A percentile compares a stretch with the other conserved stretches of the same genome.
Conservation (phyloP, 164 flowering plant genomes). For the Annona cherimola region DNA sequence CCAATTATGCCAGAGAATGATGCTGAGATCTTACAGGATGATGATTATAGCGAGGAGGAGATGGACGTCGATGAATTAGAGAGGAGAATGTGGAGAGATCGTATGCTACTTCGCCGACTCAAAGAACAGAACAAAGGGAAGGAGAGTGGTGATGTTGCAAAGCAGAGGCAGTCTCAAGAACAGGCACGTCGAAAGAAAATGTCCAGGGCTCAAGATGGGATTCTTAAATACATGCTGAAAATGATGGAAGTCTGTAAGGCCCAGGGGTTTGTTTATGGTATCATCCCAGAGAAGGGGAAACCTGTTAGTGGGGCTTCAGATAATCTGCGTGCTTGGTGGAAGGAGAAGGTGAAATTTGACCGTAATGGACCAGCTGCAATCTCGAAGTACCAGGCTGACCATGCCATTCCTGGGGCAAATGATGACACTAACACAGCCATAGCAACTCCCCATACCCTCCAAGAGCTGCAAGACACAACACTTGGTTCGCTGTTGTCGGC, state of each 20-base stretch:
- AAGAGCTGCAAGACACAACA: constrained; percentile 67
- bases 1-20: constrained; percentile 26
- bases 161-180: constrained; percentile 53
- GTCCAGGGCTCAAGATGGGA: constrained; percentile 89
- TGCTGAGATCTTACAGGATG: constrained; percentile 35
- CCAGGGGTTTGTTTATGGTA: constrained; percentile 87
- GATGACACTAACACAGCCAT: constrained; percentile 27
- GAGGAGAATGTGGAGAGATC: constrained; percentile 54
- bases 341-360: constrained; percentile 80
- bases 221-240: constrained; percentile 77
- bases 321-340: constrained; percentile 90
- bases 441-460: constrained; percentile 47
- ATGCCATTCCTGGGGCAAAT: constrained; percentile 34
- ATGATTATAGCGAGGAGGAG: constrained; percentile 51
- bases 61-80: constrained; percentile 53
- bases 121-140: constrained; percentile 48
- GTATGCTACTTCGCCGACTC: constrained; percentile 35
- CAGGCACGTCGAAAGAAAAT: constrained; percentile 87
- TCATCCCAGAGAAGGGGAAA: constrained; percentile 85
- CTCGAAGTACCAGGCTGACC: constrained; percentile 53
- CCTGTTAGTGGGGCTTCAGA: constrained; percentile 93
- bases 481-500: constrained; percentile 65
- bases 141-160: constrained; percentile 31
- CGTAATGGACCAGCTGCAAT: constrained; percentile 86
- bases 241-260: constrained; percentile 95